Percentiles rank a stretch among this genome's conserved stretches.
Evolutionary conservation across 495 filamentous ascomycete species (phyloP).

Genomic region (Aspergillus cavernicola): DNA sequence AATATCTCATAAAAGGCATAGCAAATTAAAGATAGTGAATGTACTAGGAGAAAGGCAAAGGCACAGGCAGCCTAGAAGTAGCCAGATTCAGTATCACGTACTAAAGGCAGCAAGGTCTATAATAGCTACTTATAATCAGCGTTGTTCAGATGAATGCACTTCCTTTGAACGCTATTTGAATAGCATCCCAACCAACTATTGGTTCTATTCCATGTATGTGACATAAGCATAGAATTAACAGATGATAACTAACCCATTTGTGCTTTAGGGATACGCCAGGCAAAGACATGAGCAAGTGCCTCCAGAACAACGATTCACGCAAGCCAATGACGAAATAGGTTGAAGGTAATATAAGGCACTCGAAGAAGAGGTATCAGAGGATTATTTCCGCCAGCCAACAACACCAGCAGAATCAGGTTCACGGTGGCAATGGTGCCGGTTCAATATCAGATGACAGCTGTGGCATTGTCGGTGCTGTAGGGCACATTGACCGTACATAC

Average conservation of each 20-base stretch:
- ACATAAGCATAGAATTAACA: background rate
- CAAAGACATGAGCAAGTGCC: conserved; percentile 59
- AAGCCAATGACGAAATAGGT: conserved; percentile 81
- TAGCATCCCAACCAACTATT: conserved; percentile 1
- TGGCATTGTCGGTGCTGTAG: background rate
- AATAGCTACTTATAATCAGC: conserved; percentile 37
- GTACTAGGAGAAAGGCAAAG: conserved; percentile 54
- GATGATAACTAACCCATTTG: background rate
- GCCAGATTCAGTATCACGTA: too few relatives aligned
- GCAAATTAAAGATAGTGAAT: conserved; percentile 61
- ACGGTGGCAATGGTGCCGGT: conserved; percentile 66
- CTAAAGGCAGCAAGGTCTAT: background rate
- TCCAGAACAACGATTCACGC: conserved; percentile 73
- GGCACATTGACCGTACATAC: background rate
- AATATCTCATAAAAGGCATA: conserved; percentile 77
- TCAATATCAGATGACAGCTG: conserved; percentile 58
- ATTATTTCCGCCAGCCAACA: conserved; percentile 79
- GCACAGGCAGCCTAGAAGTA: conserved; percentile 36
- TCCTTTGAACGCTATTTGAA: conserved; percentile 14
- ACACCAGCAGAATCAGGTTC: conserved; percentile 73
- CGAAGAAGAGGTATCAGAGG: conserved; percentile 66
- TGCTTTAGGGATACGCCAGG: conserved; percentile 39
- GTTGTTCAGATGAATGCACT: conserved; percentile 12
- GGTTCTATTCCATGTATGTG: background rate
- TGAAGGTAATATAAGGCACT: conserved; percentile 82